These are phyloP conservation scores for Allomyces macrogynus DNA, from an alignment of 192 early-diverging fungal species.

Conservation along the genomic window DNA sequence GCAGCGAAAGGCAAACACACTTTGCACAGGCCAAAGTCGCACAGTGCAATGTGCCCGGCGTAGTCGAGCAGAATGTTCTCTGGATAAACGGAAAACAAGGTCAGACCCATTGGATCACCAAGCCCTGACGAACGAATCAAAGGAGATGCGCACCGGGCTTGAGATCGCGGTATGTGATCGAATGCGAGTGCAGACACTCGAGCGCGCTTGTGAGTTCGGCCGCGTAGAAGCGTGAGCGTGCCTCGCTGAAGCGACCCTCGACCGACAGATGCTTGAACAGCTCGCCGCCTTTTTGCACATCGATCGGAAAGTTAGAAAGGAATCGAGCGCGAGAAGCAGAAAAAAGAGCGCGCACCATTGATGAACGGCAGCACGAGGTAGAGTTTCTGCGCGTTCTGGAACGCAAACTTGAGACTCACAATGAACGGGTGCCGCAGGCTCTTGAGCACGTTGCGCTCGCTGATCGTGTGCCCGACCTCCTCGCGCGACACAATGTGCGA, in stretches of 20 bases:
- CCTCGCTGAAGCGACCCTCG: slow-evolving; percentile 70
- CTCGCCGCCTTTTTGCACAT: slow-evolving; percentile 21
- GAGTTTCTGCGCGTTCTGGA: slow-evolving; percentile 57
- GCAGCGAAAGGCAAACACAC: no score
- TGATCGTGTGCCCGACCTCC: slow-evolving; percentile 51
- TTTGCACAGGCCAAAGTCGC: slow-evolving; percentile 65
- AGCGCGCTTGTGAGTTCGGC: slow-evolving; percentile 46
- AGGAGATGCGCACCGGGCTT: background rate
- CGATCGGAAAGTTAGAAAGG: no score
- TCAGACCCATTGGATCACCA: background rate
- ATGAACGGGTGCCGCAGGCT: slow-evolving; percentile 64
- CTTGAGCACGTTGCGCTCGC: slow-evolving; percentile 53
- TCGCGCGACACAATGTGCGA: slow-evolving; percentile 49
- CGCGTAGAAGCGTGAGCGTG: slow-evolving; percentile 63
- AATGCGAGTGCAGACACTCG: slow-evolving; percentile 41
- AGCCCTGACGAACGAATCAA: background rate
- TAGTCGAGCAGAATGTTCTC: slow-evolving; percentile 35
- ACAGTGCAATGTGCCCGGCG: slow-evolving; percentile 47
- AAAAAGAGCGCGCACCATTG: slow-evolving; percentile 19
- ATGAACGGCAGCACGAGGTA: slow-evolving; percentile 64
- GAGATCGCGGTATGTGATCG: slow-evolving; percentile 39
- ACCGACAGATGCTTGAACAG: slow-evolving; percentile 82
- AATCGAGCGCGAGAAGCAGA: background rate
- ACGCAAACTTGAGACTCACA: slow-evolving; percentile 79
- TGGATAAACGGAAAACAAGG: background rate